These are phyloP conservation scores for Ascosphaera pollenicola DNA, from an alignment of 2,329 filamentous ascomycete genomes.

Conservation along the genomic window DNA sequence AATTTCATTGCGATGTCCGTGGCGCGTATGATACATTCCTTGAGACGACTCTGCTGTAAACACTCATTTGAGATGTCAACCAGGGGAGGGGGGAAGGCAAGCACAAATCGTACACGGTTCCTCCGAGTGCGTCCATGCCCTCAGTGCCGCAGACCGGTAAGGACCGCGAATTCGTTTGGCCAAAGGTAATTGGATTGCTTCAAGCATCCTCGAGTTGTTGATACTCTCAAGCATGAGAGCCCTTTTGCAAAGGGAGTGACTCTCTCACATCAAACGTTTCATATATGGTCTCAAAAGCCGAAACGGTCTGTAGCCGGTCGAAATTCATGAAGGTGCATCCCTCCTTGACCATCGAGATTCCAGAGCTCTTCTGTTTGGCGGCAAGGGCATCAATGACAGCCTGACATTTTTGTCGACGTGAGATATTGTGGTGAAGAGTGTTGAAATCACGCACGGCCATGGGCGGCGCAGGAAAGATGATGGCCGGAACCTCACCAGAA, in stretches of 20 bases:
- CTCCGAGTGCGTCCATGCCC: too few relatives aligned
- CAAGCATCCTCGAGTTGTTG: too few relatives aligned
- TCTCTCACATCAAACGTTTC: slow-evolving; percentile 5
- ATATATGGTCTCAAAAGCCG: slow-evolving; percentile 28
- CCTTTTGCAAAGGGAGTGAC: not conserved
- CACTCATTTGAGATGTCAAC: too few relatives aligned
- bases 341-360: slow-evolving; percentile 29
- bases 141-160: too few relatives aligned
- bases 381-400: slow-evolving; percentile 24
- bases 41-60: too few relatives aligned
- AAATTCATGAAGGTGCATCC: slow-evolving; percentile 31
- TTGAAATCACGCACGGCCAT: slow-evolving; percentile 18
- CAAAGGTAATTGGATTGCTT: too few relatives aligned
- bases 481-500: slow-evolving; percentile 11
- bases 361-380: slow-evolving; percentile 28
- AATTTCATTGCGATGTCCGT: too few relatives aligned
- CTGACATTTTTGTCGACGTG: slow-evolving; percentile 23
- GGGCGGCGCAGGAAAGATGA: slow-evolving; percentile 16
- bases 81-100: too few relatives aligned
- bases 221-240: too few relatives aligned
- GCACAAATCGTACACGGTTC: too few relatives aligned
- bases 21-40: too few relatives aligned
- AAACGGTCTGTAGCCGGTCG: slow-evolving; percentile 26
- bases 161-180: too few relatives aligned
- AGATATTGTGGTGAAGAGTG: slow-evolving; percentile 19